phyloP scores from a whole-genome alignment of 2,329 filamentous ascomycete genomes.

The Dactylonectria estremocensis region DNA sequence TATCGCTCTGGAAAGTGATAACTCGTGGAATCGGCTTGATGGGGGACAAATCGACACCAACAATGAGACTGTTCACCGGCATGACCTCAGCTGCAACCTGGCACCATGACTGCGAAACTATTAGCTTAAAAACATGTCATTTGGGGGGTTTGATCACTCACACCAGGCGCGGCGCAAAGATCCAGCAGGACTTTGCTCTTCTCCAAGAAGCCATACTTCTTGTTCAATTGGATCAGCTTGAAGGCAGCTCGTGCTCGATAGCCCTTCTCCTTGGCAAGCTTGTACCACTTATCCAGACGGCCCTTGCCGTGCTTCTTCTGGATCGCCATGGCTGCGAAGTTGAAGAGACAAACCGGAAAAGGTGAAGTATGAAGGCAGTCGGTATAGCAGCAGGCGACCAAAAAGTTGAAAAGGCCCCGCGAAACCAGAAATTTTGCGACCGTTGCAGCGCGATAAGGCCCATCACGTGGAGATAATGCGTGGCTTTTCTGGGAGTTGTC shows the following conservation, averaged over 20 bases:
- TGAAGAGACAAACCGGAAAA: slow-evolving; percentile 17
- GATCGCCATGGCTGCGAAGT: slow-evolving; percentile 80
- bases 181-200: slow-evolving; percentile 97
- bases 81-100: slow-evolving; percentile 97
- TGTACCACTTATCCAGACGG: slow-evolving; percentile 99
- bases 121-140: slow-evolving; percentile 43
- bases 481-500: not conserved
- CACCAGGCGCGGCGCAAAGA: slow-evolving; percentile 96
- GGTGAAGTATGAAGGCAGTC: slow-evolving; percentile 13
- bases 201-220: slow-evolving; percentile 98
- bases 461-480: slow-evolving; percentile 54
- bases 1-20: slow-evolving; percentile 97
- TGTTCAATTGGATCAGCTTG: slow-evolving; percentile 98
- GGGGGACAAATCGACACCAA: slow-evolving; percentile 93
- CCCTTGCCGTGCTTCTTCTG: slow-evolving; percentile 99
- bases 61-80: slow-evolving; percentile 89
- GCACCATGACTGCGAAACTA: slow-evolving; percentile 82
- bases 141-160: slow-evolving; percentile 59
- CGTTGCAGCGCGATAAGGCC: slow-evolving; percentile 45
- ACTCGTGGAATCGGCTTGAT: slow-evolving; percentile 96
- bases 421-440: slow-evolving; percentile 55
- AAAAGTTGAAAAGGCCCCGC: slow-evolving; percentile 36
- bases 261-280: slow-evolving; percentile 97
- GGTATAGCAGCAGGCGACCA: slow-evolving; percentile 33
- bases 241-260: slow-evolving; percentile 96